phyloP scores from a whole-genome alignment of 83 land plant species.

The Picea abies region DNA sequence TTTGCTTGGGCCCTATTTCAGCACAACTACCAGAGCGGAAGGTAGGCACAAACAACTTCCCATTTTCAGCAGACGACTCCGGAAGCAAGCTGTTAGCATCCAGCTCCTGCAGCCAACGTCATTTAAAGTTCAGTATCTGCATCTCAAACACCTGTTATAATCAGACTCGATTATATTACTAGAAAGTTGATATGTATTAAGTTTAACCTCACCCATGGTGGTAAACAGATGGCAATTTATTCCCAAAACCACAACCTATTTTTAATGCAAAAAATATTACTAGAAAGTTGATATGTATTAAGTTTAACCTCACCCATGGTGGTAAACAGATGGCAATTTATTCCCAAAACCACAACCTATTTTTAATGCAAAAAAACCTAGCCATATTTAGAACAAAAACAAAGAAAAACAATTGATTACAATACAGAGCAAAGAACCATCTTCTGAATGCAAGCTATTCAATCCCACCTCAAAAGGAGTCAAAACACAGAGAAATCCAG shows the following conservation, averaged over 20 bases:
- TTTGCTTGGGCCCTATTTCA: constrained; percentile 65
- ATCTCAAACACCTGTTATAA: background rate
- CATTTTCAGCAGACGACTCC: constrained; percentile 29
- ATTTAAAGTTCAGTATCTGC: background rate
- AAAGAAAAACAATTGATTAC: background rate
- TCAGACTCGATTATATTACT: background rate
- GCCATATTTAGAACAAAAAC: background rate
- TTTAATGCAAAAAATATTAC: background rate
- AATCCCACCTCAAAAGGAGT: background rate
- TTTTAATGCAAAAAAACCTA: background rate
- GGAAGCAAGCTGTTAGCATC: constrained; percentile 17
- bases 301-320: background rate
- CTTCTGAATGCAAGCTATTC: background rate
- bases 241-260: too few species aligned
- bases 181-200: background rate
- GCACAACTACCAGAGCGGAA: constrained; percentile 75
- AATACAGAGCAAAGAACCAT: background rate
- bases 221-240: too few species aligned
- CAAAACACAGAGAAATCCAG: background rate
- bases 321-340: too few species aligned
- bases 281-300: background rate
- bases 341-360: too few species aligned
- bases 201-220: background rate
- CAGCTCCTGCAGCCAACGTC: constrained; percentile 26
- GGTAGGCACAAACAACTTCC: constrained; percentile 38